Evolutionary conservation across 257 asterid species (phyloP), one percentile per base, ranked within the genome.

Genomic region (Plectranthus barbatus): DNA sequence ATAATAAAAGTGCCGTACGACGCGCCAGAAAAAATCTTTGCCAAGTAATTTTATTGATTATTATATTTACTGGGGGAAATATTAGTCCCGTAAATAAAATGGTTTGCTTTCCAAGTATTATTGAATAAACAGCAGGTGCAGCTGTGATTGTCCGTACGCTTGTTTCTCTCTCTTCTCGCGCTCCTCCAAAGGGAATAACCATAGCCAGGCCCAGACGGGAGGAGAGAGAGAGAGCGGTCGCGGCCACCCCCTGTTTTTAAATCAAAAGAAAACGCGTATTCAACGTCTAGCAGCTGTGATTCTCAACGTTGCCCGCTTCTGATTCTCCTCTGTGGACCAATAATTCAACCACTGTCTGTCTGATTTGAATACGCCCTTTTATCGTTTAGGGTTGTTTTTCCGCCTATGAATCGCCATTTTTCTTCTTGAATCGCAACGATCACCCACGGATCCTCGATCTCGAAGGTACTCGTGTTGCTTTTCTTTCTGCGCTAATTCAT

Each of bases 391-490:
- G 56, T 63, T 76, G 64, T 7, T 51, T 68, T 19, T 24, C 49
- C 53, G n/a, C 9, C 29, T 17, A 68, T 55, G 66, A 69, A 47
- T 69, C 21, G 31, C 1, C 53, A 17, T 14, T 56, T 55, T 9
- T 60, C 63, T 6, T 33, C 33, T 58, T 69, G 65, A 69, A 47
- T 60, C 60, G 29, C 50, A 17, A 49, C 71, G 59, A 49, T 72
- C 74, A 66, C 77, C 88, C 60, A 81, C 88, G 88, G 88, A 82
- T 77, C 73, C 81, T 74, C 91, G 58, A 76, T 74, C 85, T 60
- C 77, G 57, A 47, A 74, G 85, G 87, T 84, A 63, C n/a, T 31
- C 36, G 3, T 31, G 1, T 23, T 23, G n/a, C n/a, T n/a, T n/a
- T n/a, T n/a, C n/a, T n/a, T n/a, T 31, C 6, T 31, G 1, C 42